Evolutionary conservation across 306 rosid species (phyloP), one percentile per base, ranked within the genome.

Genomic region (Rosa rugosa): DNA sequence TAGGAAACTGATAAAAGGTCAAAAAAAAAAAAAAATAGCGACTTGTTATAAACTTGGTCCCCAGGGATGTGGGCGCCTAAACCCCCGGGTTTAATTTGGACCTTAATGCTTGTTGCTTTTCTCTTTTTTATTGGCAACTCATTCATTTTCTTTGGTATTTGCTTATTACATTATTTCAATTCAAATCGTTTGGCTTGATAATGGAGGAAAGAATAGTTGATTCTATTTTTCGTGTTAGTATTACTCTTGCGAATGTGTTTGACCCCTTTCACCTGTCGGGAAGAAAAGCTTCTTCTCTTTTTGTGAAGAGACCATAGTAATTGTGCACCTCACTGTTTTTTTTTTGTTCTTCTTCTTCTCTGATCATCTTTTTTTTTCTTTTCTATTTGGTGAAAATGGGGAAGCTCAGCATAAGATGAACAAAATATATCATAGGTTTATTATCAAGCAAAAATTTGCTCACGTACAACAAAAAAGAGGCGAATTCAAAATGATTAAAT

Each of bases 51-150:
- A 64, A 45, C 42, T 3, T 46, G 79, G 34, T 72, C 75, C 71
- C 34, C 4, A 10, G 71, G 31, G 65, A 75, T 63, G 40, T 23
- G n/a, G n/a, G n/a, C n/a, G 22, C 51, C 49, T 31, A 11, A n/a
- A 20, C 54, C 46, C 42, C 16, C 10, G 18, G 69, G 40, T 27
- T 69, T n/a, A n/a, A n/a, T n/a, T 54, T 50, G 78, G 80, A 80
- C 49, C 72, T 71, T 80, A 83, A 81, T 73, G 77, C 51, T 67
- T 75, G 87, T 80, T 86, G 49, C 84, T 84, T 77, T 31, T 41
- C 69, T 64, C 75, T 73, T 79, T 75, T 62, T 44, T 10, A 6
- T 75, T 36, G 40, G 41, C 66, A 69, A 50, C 53, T n/a, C 70
- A 57, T 77, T 77, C 54, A 22, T 71, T 44, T 59, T 16, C 6